Percentiles rank a stretch among this genome's conserved stretches.
phyloP scores from a whole-genome alignment of 139 green algal genomes.

The Micromonas commoda region DNA sequence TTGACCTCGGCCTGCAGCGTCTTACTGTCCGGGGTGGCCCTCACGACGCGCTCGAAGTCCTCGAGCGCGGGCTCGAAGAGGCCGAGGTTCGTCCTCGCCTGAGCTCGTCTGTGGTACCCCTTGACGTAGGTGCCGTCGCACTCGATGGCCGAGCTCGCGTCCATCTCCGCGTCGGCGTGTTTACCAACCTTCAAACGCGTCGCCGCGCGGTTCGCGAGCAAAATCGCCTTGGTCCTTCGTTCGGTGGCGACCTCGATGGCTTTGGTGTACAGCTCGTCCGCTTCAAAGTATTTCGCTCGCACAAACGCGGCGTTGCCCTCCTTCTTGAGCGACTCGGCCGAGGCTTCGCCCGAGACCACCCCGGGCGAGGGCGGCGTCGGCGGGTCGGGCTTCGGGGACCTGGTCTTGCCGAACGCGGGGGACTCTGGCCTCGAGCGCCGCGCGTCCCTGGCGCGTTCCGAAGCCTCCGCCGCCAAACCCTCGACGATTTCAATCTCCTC shows the following conservation, averaged over 20 bases:
- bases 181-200: background rate
- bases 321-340: slow-evolving; percentile 58
- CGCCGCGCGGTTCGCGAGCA: slow-evolving; percentile 14
- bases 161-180: background rate
- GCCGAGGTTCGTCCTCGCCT: background rate
- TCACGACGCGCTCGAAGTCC: slow-evolving; percentile 9
- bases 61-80: background rate
- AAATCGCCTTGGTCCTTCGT: slow-evolving; percentile 32
- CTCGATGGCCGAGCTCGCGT: slow-evolving; percentile 1
- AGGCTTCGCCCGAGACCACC: background rate
- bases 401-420: background rate
- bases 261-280: slow-evolving; percentile 38
- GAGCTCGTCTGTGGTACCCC: slow-evolving; percentile 15
- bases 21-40: background rate
- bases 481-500: background rate
- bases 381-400: background rate
- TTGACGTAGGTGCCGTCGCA: background rate
- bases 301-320: slow-evolving; percentile 70
- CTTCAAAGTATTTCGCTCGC: slow-evolving; percentile 51
- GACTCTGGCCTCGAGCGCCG: too few species aligned
- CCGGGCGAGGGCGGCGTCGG: background rate
- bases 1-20: background rate
- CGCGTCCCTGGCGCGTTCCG: too few species aligned
- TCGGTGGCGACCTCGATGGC: slow-evolving; percentile 43
- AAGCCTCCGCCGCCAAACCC: background rate